phyloP scores from a whole-genome alignment of 495 filamentous ascomycete genomes.

The Polyplosphaeria fusca region DNA sequence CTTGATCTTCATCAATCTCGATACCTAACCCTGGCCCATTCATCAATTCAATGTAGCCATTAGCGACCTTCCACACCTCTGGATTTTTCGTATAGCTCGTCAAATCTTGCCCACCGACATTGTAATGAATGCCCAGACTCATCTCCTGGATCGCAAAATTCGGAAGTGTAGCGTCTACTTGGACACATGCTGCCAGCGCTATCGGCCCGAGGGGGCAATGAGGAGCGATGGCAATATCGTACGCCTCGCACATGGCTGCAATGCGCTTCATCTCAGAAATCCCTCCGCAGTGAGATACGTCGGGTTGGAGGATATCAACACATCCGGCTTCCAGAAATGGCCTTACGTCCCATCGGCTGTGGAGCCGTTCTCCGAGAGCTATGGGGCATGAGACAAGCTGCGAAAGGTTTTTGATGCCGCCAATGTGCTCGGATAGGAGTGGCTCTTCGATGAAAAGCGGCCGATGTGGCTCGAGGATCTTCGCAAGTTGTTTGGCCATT shows the following conservation, averaged over 20 bases:
- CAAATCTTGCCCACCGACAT: constrained; percentile 63
- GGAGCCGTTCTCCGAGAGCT: constrained; percentile 72
- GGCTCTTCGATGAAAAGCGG: constrained; percentile 84
- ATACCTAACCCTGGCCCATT: constrained; percentile 68
- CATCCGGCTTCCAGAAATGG: constrained; percentile 66
- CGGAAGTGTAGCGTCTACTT: constrained; percentile 59
- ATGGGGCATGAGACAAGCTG: constrained; percentile 63
- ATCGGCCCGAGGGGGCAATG: constrained; percentile 78
- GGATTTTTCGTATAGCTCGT: constrained; percentile 64
- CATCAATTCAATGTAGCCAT: constrained; percentile 64
- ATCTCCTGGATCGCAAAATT: constrained; percentile 84
- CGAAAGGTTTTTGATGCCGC: constrained; percentile 64
- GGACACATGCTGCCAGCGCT: constrained; percentile 69
- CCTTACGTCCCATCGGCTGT: constrained; percentile 73
- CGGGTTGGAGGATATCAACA: constrained; percentile 73
- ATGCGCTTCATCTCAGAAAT: constrained; percentile 71
- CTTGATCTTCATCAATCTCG: constrained; percentile 67
- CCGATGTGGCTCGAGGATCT: constrained; percentile 63
- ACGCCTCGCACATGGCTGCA: constrained; percentile 70
- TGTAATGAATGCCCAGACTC: constrained; percentile 78
- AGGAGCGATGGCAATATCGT: constrained; percentile 73
- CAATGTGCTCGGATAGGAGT: constrained; percentile 67
- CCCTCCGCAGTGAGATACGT: constrained; percentile 72
- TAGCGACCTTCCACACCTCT: constrained; percentile 60
- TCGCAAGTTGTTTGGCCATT: constrained; percentile 74